Conservation (phyloP, 2,329 filamentous ascomycete genomes). For the Xylariaceae sp. region DNA sequence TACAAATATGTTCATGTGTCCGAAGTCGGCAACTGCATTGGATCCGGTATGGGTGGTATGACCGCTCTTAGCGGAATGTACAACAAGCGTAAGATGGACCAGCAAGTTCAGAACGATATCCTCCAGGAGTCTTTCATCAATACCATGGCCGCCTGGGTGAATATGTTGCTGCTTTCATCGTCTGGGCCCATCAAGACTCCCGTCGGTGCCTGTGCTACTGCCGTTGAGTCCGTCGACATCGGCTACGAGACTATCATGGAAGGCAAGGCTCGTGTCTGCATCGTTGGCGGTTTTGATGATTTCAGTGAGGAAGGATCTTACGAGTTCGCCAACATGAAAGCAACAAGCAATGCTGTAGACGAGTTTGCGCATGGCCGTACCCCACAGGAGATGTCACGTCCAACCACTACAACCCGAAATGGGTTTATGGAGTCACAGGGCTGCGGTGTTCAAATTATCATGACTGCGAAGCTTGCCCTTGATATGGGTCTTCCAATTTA, state of each 20-base stretch:
- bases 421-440: constrained; percentile 99
- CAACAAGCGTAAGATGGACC: constrained; percentile 94
- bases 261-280: constrained; percentile 94
- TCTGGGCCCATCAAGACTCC: constrained; percentile 98
- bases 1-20: constrained; percentile 99
- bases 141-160: constrained; percentile 99
- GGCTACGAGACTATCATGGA: constrained; percentile 98
- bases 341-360: constrained; percentile 95
- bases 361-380: constrained; percentile 95
- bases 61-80: constrained; percentile 95
- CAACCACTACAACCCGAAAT: constrained; percentile 91
- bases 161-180: constrained; percentile 96
- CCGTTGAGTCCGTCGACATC: constrained; percentile 95
- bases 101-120: constrained; percentile 97
- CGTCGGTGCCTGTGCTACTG: constrained; percentile 93
- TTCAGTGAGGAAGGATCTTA: constrained; percentile 99
- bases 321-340: constrained; percentile 99
- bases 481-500: constrained; percentile 99
- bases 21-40: constrained; percentile 95
- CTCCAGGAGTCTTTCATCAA: constrained; percentile 99
- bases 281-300: constrained; percentile 98
- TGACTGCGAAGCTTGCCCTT: constrained; percentile 91
- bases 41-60: constrained; percentile 96
- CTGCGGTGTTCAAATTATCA: constrained; percentile 96
- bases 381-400: constrained; percentile 94